Percentiles rank a stretch among this genome's conserved stretches.
Evolutionary conservation across 2,329 filamentous ascomycete genomes (phyloP).

Genomic region (Clonostachys rosea): DNA sequence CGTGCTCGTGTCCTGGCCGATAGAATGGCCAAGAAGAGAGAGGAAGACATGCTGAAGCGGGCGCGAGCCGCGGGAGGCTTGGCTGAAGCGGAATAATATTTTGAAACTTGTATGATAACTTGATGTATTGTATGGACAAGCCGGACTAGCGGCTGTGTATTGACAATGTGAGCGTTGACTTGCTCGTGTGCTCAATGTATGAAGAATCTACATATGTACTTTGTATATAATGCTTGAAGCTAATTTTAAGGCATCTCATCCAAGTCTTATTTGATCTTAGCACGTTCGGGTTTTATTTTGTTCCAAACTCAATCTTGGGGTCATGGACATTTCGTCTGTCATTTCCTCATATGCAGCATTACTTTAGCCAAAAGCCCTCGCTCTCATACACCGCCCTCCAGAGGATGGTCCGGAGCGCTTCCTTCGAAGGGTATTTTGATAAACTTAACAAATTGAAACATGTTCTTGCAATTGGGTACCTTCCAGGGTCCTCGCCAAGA

Average conservation of each 20-base stretch:
- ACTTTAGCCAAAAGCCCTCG: constrained; percentile 89
- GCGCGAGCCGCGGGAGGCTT: constrained; percentile 31
- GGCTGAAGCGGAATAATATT: constrained; percentile 19
- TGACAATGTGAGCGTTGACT: background rate
- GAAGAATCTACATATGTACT: no score
- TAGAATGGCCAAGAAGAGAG: constrained; percentile 53
- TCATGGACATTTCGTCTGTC: background rate
- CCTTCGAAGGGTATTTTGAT: constrained; percentile 64
- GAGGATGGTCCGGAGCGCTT: constrained; percentile 65
- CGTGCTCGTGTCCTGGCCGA: constrained; percentile 46
- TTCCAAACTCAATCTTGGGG: background rate
- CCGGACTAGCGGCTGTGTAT: background rate
- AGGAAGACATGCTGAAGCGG: constrained; percentile 46
- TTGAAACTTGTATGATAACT: constrained; percentile 2
- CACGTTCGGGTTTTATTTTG: background rate
- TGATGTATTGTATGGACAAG: no score
- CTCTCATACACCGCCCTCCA: constrained; percentile 88
- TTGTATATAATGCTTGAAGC: no score
- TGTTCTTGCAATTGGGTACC: constrained; percentile 82
- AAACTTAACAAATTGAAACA: constrained; percentile 86
- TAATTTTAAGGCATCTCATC: no score
- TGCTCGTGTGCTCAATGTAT: no score
- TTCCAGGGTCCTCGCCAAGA: constrained; percentile 66
- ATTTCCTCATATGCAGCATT: constrained; percentile 10
- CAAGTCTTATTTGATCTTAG: no score